Evolutionary conservation across 1,284 basidiomycete genomes (phyloP).

Genomic region (Apiotrichum gamsii): DNA sequence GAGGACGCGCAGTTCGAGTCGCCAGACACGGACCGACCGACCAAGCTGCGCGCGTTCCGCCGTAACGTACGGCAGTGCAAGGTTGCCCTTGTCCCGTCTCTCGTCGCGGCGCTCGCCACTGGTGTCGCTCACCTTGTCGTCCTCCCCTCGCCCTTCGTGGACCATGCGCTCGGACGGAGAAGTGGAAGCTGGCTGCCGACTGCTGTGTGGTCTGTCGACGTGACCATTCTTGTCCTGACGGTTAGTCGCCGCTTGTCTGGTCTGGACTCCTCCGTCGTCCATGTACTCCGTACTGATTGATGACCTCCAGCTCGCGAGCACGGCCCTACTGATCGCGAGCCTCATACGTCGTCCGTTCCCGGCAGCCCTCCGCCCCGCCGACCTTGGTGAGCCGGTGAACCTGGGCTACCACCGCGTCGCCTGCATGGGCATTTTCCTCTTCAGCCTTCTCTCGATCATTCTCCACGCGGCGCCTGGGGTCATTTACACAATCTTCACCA

Average conservation of each 20-base stretch:
- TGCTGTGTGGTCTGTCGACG: conserved; percentile 4
- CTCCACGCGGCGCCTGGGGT: conserved; percentile 27
- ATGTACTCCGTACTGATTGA: background rate
- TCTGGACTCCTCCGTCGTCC: background rate
- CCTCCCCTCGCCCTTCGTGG: background rate
- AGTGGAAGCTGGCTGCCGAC: background rate
- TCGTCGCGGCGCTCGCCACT: background rate
- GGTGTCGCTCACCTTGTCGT: background rate
- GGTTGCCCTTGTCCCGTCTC: background rate
- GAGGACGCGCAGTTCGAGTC: too few species aligned
- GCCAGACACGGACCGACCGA: conserved; percentile 4
- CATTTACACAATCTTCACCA: conserved; percentile 25
- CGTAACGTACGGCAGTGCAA: conserved; percentile 9
- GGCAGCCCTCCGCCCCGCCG: conserved; percentile 7
- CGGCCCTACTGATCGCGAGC: conserved; percentile 4
- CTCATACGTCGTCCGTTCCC: conserved; percentile 31
- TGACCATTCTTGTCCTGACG: background rate
- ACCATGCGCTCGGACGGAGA: background rate
- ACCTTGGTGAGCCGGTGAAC: conserved; percentile 14
- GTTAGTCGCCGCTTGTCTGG: background rate
- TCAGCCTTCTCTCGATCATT: conserved; percentile 1
- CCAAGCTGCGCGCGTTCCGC: conserved; percentile 6
- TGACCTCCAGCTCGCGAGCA: conserved; percentile 5
- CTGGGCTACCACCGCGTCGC: conserved; percentile 11
- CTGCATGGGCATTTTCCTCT: conserved; percentile 9